Evolutionary conservation across 768 basidiomycete species (phyloP).

Genomic region (Inosperma sp.): DNA sequence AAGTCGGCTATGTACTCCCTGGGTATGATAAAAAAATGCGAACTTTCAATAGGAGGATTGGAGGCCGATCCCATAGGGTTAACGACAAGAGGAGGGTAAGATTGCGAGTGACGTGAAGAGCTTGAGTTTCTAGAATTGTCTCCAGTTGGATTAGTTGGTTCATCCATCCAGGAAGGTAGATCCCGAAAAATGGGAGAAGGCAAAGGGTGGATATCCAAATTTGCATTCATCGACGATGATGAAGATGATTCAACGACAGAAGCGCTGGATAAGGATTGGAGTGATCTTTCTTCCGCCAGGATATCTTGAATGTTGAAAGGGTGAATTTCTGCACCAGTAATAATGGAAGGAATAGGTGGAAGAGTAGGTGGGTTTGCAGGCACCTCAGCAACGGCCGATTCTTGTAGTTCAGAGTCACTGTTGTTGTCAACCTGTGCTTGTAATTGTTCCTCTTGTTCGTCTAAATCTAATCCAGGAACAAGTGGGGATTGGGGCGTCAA

Average conservation of each 20-base stretch:
- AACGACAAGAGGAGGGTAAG: neutral
- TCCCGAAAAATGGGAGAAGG: conserved; percentile 24
- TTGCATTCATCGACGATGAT: conserved; percentile 5
- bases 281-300: neutral
- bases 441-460: conserved; percentile 8
- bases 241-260: conserved; percentile 2
- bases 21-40: too few relatives aligned
- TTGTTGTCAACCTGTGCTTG: conserved; percentile 1
- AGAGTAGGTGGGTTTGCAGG: conserved; percentile 21
- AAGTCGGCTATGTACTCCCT: too few relatives aligned
- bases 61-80: neutral
- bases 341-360: conserved; percentile 18
- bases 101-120: neutral
- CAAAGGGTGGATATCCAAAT: conserved; percentile 19
- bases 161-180: conserved; percentile 23
- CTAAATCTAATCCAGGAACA: conserved; percentile 22
- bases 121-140: neutral
- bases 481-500: conserved; percentile 30
- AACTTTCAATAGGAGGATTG: too few relatives aligned
- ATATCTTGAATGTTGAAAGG: conserved; percentile 4
- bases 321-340: conserved; percentile 8
- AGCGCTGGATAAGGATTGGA: conserved; percentile 6
- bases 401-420: conserved; percentile 1
- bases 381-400: neutral
- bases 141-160: neutral